A percentile compares a stretch with the other conserved stretches of the same genome.
These are phyloP conservation scores for Azolla pinnata DNA, from an alignment of 75 land plant species.

Conservation along the genomic window DNA sequence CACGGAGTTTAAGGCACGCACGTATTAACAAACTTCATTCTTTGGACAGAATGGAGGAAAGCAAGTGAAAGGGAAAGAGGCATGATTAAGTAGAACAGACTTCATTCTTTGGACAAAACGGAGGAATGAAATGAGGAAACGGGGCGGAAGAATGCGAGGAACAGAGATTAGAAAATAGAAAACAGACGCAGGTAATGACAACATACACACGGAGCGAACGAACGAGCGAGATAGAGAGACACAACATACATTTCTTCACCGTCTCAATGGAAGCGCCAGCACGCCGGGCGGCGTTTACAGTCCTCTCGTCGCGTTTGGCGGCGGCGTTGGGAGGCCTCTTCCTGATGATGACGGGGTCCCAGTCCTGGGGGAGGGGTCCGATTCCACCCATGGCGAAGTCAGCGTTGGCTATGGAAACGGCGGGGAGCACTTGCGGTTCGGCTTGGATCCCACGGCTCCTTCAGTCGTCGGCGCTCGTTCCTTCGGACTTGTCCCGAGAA, in stretches of 20 bases:
- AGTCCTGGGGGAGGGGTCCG: conserved; percentile 69
- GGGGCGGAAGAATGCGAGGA: too few species aligned
- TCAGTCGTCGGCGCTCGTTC: background rate
- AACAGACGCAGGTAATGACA: too few species aligned
- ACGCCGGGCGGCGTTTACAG: conserved; percentile 94
- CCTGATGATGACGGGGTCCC: conserved; percentile 90
- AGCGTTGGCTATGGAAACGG: background rate
- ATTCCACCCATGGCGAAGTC: background rate
- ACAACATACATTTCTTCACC: conserved; percentile 49
- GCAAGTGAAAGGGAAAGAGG: too few species aligned
- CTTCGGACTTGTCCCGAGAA: background rate
- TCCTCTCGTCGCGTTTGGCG: conserved; percentile 88
- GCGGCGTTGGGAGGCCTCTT: conserved; percentile 84
- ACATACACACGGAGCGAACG: too few species aligned
- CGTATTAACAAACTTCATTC: too few species aligned
- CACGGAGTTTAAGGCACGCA: too few species aligned
- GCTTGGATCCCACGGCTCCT: background rate
- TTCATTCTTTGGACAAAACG: too few species aligned
- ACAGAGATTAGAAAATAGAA: too few species aligned
- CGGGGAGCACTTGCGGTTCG: background rate
- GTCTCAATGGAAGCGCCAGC: conserved; percentile 84
- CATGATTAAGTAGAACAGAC: too few species aligned
- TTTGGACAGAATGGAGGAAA: too few species aligned
- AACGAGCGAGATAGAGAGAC: conserved; percentile 7
- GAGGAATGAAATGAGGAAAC: too few species aligned